A percentile compares a stretch with the other conserved stretches of the same genome.
Evolutionary conservation across 2,329 filamentous ascomycete genomes (phyloP).

Genomic region (Microdochium nivale): DNA sequence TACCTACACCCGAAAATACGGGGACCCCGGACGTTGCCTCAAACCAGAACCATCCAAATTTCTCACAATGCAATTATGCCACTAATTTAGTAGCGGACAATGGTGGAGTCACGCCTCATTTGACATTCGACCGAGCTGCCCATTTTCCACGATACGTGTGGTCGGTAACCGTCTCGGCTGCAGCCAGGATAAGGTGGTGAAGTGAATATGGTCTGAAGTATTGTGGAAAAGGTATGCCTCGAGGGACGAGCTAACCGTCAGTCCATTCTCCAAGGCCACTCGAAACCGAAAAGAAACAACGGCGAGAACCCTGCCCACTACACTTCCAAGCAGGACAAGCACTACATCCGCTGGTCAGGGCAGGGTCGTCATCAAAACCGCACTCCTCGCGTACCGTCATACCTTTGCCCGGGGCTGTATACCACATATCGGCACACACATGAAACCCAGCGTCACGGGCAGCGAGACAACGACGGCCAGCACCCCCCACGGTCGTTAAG

Average conservation of each 20-base stretch:
- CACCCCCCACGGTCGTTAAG: conserved; percentile 22
- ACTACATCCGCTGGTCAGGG: conserved; percentile 7
- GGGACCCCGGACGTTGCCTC: no score
- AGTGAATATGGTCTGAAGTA: conserved; percentile 3
- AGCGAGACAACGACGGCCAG: conserved; percentile 41
- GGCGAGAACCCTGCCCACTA: conserved; percentile 9
- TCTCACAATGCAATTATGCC: no score
- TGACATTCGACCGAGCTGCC: no score
- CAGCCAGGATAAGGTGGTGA: neutral
- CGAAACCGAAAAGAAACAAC: conserved; percentile 4
- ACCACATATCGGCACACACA: no score
- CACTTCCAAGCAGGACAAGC: conserved; percentile 8
- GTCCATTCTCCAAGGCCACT: neutral
- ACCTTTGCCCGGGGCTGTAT: no score
- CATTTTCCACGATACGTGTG: no score
- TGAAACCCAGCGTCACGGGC: conserved; percentile 30
- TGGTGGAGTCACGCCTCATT: no score
- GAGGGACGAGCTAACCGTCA: conserved; percentile 3
- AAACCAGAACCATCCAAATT: no score
- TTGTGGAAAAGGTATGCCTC: conserved; percentile 1
- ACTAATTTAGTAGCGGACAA: no score
- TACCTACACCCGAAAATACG: no score
- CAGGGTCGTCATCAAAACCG: conserved; percentile 9
- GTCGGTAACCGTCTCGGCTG: neutral
- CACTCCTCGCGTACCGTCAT: conserved; percentile 18